Percentiles rank a stretch among this genome's conserved stretches.
These are phyloP conservation scores for Rusavskia elegans DNA, from an alignment of 495 filamentous ascomycete genomes.

Conservation along the genomic window DNA sequence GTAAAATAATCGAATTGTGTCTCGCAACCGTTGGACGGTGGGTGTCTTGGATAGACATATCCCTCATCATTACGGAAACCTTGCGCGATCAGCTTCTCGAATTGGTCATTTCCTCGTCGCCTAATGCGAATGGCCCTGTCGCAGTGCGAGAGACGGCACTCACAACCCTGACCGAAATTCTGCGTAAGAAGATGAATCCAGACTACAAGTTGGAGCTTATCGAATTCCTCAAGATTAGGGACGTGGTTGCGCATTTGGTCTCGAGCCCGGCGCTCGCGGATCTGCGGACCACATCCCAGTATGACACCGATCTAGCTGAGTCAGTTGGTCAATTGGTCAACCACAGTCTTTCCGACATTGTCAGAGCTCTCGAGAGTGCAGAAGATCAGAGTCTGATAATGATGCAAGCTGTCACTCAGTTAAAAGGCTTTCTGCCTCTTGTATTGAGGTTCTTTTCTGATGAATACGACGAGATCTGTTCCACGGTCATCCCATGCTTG, in stretches of 20 bases:
- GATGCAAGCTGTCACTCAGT: conserved; percentile 22
- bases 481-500: conserved; percentile 78
- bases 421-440: conserved; percentile 69
- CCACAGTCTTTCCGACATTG: conserved; percentile 67
- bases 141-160: conserved; percentile 29
- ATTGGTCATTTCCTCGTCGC: conserved; percentile 44
- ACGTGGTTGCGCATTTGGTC: conserved; percentile 67
- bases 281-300: conserved; percentile 60
- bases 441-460: conserved; percentile 89
- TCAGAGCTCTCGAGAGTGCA: conserved; percentile 49
- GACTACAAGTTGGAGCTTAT: conserved; percentile 90
- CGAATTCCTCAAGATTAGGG: conserved; percentile 66
- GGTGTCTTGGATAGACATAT: conserved; percentile 97
- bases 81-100: conserved; percentile 74
- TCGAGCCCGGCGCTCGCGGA: conserved; percentile 63
- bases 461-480: conserved; percentile 95
- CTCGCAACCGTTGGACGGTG: conserved; percentile 81
- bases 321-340: conserved; percentile 94
- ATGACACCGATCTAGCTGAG: conserved; percentile 90
- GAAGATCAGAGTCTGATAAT: conserved; percentile 5
- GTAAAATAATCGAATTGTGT: conserved; percentile 65
- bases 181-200: conserved; percentile 93
- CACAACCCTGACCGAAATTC: conserved; percentile 83
- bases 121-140: conserved; percentile 11
- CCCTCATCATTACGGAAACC: conserved; percentile 72